Evolutionary conservation across 257 asterid genomes (phyloP).

Genomic region (Solanum corneliomulleri): DNA sequence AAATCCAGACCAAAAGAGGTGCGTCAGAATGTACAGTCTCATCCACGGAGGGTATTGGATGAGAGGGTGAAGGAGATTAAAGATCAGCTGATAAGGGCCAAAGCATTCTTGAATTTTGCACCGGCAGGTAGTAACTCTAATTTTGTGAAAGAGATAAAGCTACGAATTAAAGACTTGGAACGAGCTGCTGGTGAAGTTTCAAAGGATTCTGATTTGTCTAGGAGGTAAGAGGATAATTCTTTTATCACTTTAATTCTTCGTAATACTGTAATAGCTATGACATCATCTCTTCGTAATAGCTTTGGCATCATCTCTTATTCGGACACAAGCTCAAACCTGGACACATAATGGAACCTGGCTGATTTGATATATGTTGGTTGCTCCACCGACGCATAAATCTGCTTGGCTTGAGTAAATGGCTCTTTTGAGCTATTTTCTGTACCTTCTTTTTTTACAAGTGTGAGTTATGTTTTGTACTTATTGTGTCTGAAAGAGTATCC

Average conservation of each 20-base stretch:
- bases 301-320: background rate
- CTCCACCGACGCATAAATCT: background rate
- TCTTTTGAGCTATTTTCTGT: background rate
- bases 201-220: constrained; percentile 48
- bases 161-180: constrained; percentile 42
- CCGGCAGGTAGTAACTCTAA: constrained; percentile 37
- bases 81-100: constrained; percentile 48
- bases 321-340: background rate
- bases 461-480: background rate
- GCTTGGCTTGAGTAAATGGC: background rate
- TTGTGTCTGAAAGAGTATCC: background rate
- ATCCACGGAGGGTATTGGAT: constrained; percentile 29
- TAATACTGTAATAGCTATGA: background rate
- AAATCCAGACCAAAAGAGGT: constrained; percentile 15
- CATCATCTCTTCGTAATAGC: background rate
- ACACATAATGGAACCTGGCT: background rate
- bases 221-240: constrained; percentile 17
- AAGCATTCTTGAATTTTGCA: constrained; percentile 34
- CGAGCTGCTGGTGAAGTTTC: constrained; percentile 38
- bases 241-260: background rate
- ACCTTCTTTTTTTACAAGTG: background rate
- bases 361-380: background rate
- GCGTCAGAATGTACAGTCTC: constrained; percentile 19
- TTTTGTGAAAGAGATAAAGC: constrained; percentile 39
- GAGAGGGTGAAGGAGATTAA: constrained; percentile 46